Conservation (phyloP, 2,329 filamentous ascomycete genomes). For the Clarireedia hainanense region DNA sequence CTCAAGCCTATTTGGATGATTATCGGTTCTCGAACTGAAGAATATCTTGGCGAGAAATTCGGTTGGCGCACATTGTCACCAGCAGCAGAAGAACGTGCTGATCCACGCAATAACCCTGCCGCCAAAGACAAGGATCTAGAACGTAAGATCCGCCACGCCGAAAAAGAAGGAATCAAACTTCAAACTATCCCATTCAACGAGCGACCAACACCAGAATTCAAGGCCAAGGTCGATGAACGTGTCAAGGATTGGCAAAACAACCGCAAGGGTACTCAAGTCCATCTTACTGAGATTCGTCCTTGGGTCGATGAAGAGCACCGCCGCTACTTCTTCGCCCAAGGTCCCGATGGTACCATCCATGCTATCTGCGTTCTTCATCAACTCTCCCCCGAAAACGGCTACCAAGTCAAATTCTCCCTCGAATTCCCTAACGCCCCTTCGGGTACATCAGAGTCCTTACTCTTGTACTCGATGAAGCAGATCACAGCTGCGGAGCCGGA, state of each 20-base stretch:
- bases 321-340: conserved; percentile 76
- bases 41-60: conserved; percentile 69
- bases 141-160: conserved; percentile 76
- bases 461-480: conserved; percentile 56
- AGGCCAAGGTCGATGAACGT: conserved; percentile 59
- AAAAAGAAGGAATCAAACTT: conserved; percentile 78
- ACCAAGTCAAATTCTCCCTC: conserved; percentile 94
- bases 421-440: conserved; percentile 85
- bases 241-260: conserved; percentile 72
- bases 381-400: conserved; percentile 72
- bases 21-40: conserved; percentile 69
- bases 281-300: conserved; percentile 81
- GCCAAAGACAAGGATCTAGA: conserved; percentile 68
- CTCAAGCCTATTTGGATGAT: conserved; percentile 86
- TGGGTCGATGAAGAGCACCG: conserved; percentile 81
- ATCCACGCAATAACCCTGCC: conserved; percentile 60
- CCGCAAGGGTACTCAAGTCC: conserved; percentile 80
- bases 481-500: conserved; percentile 48
- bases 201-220: conserved; percentile 56
- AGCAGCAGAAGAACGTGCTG: conserved; percentile 80
- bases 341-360: conserved; percentile 61
- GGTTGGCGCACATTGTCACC: conserved; percentile 87
- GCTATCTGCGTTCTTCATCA: conserved; percentile 78
- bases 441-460: conserved; percentile 78
- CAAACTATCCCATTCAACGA: conserved; percentile 61